These are phyloP conservation scores for Chalara sp. DNA, from an alignment of 2,329 filamentous ascomycete genomes.

Conservation along the genomic window DNA sequence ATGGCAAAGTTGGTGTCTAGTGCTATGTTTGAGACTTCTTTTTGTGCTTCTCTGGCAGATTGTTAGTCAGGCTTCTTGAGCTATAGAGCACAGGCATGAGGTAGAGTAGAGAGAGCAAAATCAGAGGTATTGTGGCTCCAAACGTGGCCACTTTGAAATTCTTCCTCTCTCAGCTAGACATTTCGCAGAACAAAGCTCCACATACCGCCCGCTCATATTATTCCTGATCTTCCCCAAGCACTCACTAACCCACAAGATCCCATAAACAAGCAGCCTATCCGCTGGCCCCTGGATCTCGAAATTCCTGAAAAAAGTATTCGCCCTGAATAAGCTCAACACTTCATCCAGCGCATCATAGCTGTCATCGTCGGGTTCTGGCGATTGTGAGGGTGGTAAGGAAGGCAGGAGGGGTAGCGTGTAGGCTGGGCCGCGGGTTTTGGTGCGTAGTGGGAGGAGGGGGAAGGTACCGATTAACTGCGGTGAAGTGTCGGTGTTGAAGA, in stretches of 20 bases:
- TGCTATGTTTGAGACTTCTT: constrained; percentile 85
- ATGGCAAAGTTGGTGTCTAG: constrained; percentile 90
- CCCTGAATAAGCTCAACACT: constrained; percentile 84
- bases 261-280: constrained; percentile 91
- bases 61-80: constrained; percentile 4
- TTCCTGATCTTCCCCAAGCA: constrained; percentile 84
- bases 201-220: constrained; percentile 55
- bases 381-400: constrained; percentile 36
- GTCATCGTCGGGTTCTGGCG: constrained; percentile 76
- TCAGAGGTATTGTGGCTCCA: too few species aligned
- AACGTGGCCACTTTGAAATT: too few species aligned
- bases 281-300: constrained; percentile 97
- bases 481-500: constrained; percentile 80
- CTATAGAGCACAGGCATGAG: neutral
- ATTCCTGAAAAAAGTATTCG: constrained; percentile 98
- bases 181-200: neutral
- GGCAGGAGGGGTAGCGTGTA: constrained; percentile 66
- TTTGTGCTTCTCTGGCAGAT: constrained; percentile 39
- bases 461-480: constrained; percentile 74
- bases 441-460: constrained; percentile 88
- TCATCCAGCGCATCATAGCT: constrained; percentile 97
- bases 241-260: constrained; percentile 90
- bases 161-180: neutral
- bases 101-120: too few species aligned
- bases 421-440: constrained; percentile 90